These are phyloP conservation scores for Penicillium alfredii DNA, from an alignment of 495 filamentous ascomycete genomes.

Conservation along the genomic window DNA sequence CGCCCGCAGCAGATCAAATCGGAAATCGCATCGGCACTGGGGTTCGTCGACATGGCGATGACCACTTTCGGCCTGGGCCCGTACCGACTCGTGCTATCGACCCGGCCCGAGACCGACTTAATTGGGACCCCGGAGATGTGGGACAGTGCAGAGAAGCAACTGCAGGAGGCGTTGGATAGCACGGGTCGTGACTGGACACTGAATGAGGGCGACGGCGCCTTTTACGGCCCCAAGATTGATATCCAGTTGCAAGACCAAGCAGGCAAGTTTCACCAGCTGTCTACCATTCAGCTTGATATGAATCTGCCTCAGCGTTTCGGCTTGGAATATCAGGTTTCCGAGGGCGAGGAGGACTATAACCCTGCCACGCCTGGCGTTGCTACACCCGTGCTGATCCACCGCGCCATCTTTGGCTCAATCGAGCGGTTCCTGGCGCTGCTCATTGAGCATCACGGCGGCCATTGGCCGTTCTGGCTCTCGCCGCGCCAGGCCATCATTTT, in stretches of 20 bases:
- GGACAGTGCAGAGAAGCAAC: constrained; percentile 70
- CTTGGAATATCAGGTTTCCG: constrained; percentile 58
- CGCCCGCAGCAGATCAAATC: constrained; percentile 72
- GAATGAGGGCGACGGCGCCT: constrained; percentile 81
- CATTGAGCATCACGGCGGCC: constrained; percentile 77
- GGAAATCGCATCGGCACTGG: constrained; percentile 73
- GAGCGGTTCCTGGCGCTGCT: constrained; percentile 83
- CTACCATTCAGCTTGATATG: constrained; percentile 90
- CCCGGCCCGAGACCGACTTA: constrained; percentile 66
- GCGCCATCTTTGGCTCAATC: constrained; percentile 79
- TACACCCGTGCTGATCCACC: constrained; percentile 79
- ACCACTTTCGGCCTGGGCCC: constrained; percentile 64
- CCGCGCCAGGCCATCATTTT: constrained; percentile 75
- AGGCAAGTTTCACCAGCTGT: constrained; percentile 87
- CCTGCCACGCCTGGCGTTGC: constrained; percentile 61
- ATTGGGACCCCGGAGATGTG: constrained; percentile 78
- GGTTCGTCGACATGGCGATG: constrained; percentile 77
- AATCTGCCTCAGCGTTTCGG: constrained; percentile 82
- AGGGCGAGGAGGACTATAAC: constrained; percentile 57
- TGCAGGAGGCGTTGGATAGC: constrained; percentile 61
- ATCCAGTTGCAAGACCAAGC: constrained; percentile 76
- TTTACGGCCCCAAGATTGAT: constrained; percentile 95
- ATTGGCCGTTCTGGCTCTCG: constrained; percentile 89
- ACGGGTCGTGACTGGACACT: constrained; percentile 63
- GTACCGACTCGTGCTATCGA: constrained; percentile 75